A percentile compares a stretch with the other conserved stretches of the same genome.
These are phyloP conservation scores for Penicillium psychrofluorescens DNA, from an alignment of 495 filamentous ascomycete species.

Conservation along the genomic window DNA sequence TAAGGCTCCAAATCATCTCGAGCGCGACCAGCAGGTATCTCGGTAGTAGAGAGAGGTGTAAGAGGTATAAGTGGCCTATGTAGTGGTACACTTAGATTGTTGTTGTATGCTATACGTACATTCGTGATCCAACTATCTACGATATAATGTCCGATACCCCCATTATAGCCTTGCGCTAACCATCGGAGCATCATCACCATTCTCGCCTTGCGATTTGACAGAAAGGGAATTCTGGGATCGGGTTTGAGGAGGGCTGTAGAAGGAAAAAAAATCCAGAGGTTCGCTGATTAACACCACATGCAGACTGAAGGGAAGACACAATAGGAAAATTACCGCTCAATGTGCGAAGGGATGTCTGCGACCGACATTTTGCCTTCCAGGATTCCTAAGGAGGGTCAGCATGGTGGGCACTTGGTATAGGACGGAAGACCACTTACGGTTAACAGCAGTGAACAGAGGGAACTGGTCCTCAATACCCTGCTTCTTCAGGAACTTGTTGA, in stretches of 20 bases:
- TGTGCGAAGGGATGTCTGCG: conserved; percentile 34
- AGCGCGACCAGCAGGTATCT: too few species aligned
- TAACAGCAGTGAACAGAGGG: conserved; percentile 83
- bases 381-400: conserved; percentile 26
- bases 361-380: conserved; percentile 36
- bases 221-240: conserved; percentile 10
- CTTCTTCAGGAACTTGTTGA: conserved; percentile 77
- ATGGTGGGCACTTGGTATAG: neutral
- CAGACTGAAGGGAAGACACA: conserved; percentile 9
- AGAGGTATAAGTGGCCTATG: too few species aligned
- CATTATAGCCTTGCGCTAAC: conserved; percentile 16
- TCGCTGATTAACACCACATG: conserved; percentile 26
- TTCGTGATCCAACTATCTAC: neutral
- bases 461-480: conserved; percentile 74
- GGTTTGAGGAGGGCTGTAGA: conserved; percentile 15
- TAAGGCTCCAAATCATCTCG: too few species aligned
- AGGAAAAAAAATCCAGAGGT: conserved; percentile 7
- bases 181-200: conserved; percentile 13
- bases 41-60: too few species aligned
- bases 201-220: conserved; percentile 8
- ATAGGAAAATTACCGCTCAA: conserved; percentile 34
- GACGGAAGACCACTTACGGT: conserved; percentile 32
- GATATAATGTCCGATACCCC: neutral
- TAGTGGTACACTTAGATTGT: too few species aligned
- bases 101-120: too few species aligned